Conservation (phyloP, 2,329 filamentous ascomycete species). For the Drechslerella coelobrocha region DNA sequence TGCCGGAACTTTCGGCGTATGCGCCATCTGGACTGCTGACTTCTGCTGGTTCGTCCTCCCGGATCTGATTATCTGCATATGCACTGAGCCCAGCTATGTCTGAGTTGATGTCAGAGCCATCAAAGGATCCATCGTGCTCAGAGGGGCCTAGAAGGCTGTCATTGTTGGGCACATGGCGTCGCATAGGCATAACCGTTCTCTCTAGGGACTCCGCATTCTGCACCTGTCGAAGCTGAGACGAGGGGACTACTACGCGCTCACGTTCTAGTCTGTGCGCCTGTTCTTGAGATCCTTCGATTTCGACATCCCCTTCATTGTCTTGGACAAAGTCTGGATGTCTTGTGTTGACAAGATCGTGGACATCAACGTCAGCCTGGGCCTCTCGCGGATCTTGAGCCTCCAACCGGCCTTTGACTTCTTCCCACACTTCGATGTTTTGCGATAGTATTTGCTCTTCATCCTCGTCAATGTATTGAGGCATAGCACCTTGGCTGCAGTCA, state of each 20-base stretch:
- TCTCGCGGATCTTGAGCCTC: slow-evolving; percentile 37
- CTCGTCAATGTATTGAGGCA: slow-evolving; percentile 49
- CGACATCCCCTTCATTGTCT: slow-evolving; percentile 48
- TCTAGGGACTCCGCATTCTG: slow-evolving; percentile 43
- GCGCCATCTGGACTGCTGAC: slow-evolving; percentile 49
- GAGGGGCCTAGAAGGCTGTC: slow-evolving; percentile 43
- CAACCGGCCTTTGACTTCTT: slow-evolving; percentile 43
- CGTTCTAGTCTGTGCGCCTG: slow-evolving; percentile 41
- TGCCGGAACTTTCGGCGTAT: slow-evolving; percentile 46
- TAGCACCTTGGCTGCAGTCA: slow-evolving; percentile 41
- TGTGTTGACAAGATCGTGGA: slow-evolving; percentile 34
- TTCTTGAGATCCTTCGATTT: slow-evolving; percentile 50
- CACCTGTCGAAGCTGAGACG: slow-evolving; percentile 42
- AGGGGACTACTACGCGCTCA: slow-evolving; percentile 32
- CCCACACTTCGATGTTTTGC: slow-evolving; percentile 46
- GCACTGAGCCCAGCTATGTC: slow-evolving; percentile 42
- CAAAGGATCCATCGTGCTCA: slow-evolving; percentile 40
- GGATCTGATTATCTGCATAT: slow-evolving; percentile 26
- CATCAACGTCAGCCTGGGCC: slow-evolving; percentile 31
- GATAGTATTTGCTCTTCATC: slow-evolving; percentile 38
- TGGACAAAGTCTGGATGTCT: slow-evolving; percentile 20
- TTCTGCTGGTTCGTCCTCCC: slow-evolving; percentile 49
- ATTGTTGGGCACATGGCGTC: slow-evolving; percentile 21
- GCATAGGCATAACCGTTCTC: slow-evolving; percentile 28
- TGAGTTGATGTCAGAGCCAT: slow-evolving; percentile 41